Percentiles rank a stretch among this genome's conserved stretches.
Conservation (phyloP, 208 protist species). For the Trypanosoma boissoni region DNA sequence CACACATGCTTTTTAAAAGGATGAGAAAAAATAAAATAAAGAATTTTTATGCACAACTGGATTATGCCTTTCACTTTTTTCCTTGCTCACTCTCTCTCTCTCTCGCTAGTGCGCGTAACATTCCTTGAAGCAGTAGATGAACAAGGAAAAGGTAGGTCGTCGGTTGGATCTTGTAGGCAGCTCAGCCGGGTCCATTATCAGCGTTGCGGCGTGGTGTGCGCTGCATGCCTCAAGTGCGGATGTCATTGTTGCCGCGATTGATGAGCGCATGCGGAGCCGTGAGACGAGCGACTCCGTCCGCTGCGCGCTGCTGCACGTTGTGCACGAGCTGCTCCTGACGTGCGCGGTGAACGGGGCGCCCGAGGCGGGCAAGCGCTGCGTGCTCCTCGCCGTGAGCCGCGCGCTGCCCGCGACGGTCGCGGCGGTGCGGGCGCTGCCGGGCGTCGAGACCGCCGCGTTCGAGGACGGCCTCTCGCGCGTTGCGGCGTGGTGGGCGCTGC, state of each 20-base stretch:
- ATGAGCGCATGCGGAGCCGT: constrained; percentile 48
- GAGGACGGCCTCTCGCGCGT: constrained; percentile 47
- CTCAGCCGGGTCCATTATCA: constrained; percentile 76
- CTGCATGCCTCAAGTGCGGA: constrained; percentile 75
- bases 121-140: constrained; percentile 31
- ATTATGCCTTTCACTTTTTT: constrained; percentile 4
- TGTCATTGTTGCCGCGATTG: constrained; percentile 53
- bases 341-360: constrained; percentile 59
- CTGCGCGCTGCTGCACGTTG: constrained; percentile 69
- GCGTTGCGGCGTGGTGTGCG: constrained; percentile 83
- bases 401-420: constrained; percentile 48
- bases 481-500: constrained; percentile 66
- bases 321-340: constrained; percentile 84
- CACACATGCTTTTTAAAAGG: not conserved
- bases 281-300: constrained; percentile 42
- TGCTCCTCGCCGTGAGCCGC: constrained; percentile 55
- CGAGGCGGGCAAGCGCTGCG: constrained; percentile 51
- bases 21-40: not conserved
- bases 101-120: not conserved
- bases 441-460: constrained; percentile 32
- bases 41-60: constrained; percentile 7
- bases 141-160: constrained; percentile 55
- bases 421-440: constrained; percentile 27
- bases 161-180: constrained; percentile 70
- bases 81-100: constrained; percentile 3